Base-by-base conservation (phyloP, 768 basidiomycete genomes). In the Auricularia sp. region DNA sequence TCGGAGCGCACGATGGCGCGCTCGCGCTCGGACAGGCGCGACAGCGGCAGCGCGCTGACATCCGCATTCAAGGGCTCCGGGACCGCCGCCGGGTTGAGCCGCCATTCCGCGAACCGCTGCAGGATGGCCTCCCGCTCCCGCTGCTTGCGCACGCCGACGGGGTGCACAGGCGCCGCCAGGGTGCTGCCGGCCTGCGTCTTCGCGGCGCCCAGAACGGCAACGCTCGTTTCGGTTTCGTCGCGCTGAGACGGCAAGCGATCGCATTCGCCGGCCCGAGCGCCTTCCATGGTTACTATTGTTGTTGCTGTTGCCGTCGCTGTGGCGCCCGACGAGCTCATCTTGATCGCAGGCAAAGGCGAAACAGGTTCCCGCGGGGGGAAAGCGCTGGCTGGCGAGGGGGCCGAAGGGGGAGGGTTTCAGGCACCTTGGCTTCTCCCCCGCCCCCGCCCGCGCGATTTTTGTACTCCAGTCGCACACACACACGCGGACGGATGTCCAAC, bases 1-100 rank as follows among this genome's bases (percentile, higher is more conserved):
- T 79, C 78, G 2, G 76, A 70, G 21, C 68, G 63, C 14, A 77
- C 75, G 65, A 78, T 76, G 44, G 70, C 72, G 39, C 64, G 67
- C 63, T 76, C 76, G 13, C 71, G 68, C 13, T 65, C 65, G 44
- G 71, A 71, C 61, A 77, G 75, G 63, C 70, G 67, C 33, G 73
- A 70, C 3, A 67, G 66, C 24, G 73, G 70, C 16, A 74, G 63
- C 3, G 61, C n/a, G 62, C 75, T 72, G 13, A 75, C 73, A 67
- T 76, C 74, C 29, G 29, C 29, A 29, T 29, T 29, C 29, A 29
- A 29, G 47, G 62, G 67, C 11, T 67, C 63, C 16, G 58, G 59
- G 42, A 67, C 67, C 24, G 24, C 56, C 11, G 6, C 24, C 24
- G 56, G 56, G 11, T 33, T 10, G 36, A 69, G 66, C 2, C 72